A percentile compares a stretch with the other conserved stretches of the same genome.
Evolutionary conservation across 139 green algal genomes (phyloP).

Genomic region (Micractinium conductrix): DNA sequence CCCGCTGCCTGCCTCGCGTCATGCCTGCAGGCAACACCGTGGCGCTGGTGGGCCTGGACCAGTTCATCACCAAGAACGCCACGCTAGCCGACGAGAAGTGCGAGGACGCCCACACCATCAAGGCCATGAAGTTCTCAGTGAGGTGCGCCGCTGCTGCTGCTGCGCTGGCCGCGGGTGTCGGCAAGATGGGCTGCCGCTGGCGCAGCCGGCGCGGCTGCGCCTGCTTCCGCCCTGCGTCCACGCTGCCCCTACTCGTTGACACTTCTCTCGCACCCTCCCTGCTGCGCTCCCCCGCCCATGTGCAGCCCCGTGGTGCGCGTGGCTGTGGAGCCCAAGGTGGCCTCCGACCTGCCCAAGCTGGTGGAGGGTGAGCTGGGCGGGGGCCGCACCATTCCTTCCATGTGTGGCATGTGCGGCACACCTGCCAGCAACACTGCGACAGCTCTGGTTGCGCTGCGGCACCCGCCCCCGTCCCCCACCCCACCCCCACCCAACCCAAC

Average conservation of each 20-base stretch:
- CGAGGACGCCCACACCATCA: slow-evolving; percentile 95
- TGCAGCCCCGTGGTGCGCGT: slow-evolving; percentile 89
- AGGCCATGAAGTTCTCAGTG: slow-evolving; percentile 98
- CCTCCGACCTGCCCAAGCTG: slow-evolving; percentile 98
- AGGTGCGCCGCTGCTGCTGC: too few relatives aligned
- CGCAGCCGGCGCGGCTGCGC: too few relatives aligned
- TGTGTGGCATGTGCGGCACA: too few relatives aligned
- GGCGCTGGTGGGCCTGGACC: slow-evolving; percentile 97
- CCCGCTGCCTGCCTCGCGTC: not conserved
- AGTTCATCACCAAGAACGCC: slow-evolving; percentile 99
- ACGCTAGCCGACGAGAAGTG: slow-evolving; percentile 90
- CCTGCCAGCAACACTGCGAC: not conserved
- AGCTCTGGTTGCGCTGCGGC: not conserved
- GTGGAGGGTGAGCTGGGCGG: slow-evolving; percentile 78
- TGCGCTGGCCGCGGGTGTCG: too few relatives aligned
- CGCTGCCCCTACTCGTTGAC: too few relatives aligned
- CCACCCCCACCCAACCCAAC: too few relatives aligned
- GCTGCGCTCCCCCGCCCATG: not conserved
- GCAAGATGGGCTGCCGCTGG: too few relatives aligned
- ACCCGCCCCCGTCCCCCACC: too few relatives aligned
- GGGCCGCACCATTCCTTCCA: not conserved
- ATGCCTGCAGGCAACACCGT: slow-evolving; percentile 87
- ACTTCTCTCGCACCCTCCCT: not conserved
- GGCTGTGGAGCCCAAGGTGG: slow-evolving; percentile 94
- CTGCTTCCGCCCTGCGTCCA: too few relatives aligned